A percentile compares a stretch with the other conserved stretches of the same genome.
phyloP scores from a whole-genome alignment of 352 stramenopile species.

The Phytophthora melonis region DNA sequence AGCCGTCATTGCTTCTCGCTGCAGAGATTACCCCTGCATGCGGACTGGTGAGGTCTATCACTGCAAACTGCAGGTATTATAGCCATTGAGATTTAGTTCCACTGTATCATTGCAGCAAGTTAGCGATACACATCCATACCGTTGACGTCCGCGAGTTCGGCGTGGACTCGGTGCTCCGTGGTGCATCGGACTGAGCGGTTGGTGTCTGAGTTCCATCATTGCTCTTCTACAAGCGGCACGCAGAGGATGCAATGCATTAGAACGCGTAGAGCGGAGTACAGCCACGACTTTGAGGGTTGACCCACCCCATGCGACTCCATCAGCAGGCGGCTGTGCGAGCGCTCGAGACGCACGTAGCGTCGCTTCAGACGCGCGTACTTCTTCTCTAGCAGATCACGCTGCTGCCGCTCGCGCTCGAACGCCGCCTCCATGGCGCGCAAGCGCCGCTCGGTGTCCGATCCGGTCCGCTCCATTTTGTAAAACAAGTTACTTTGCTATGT shows the following conservation, averaged over 20 bases:
- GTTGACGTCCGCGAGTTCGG: conserved; percentile 26
- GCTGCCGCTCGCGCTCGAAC: conserved; percentile 57
- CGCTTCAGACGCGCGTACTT: conserved; percentile 82
- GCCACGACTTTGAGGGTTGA: background rate
- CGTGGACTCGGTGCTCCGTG: conserved; percentile 15
- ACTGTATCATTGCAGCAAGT: background rate
- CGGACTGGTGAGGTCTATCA: conserved; percentile 77
- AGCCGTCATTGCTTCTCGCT: conserved; percentile 13
- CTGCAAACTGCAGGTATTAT: conserved; percentile 18
- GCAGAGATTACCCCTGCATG: conserved; percentile 3
- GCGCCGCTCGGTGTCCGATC: conserved; percentile 35
- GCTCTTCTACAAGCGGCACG: conserved; percentile 14
- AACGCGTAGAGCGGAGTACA: background rate
- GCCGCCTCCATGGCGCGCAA: conserved; percentile 55
- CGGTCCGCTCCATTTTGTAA: conserved; percentile 18
- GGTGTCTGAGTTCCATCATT: conserved; percentile 4
- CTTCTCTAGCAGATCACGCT: conserved; percentile 64
- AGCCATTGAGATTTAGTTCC: background rate
- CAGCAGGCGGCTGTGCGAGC: conserved; percentile 53
- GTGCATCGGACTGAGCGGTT: conserved; percentile 7
- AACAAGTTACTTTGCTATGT: too few species aligned
- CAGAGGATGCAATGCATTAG: conserved; percentile 1
- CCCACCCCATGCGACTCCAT: conserved; percentile 40
- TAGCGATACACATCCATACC: conserved; percentile 15
- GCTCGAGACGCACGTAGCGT: conserved; percentile 69